A percentile compares a stretch with the other conserved stretches of the same genome.
Evolutionary conservation across 2,329 filamentous ascomycete genomes (phyloP).

Genomic region (Epichloe bromicola): DNA sequence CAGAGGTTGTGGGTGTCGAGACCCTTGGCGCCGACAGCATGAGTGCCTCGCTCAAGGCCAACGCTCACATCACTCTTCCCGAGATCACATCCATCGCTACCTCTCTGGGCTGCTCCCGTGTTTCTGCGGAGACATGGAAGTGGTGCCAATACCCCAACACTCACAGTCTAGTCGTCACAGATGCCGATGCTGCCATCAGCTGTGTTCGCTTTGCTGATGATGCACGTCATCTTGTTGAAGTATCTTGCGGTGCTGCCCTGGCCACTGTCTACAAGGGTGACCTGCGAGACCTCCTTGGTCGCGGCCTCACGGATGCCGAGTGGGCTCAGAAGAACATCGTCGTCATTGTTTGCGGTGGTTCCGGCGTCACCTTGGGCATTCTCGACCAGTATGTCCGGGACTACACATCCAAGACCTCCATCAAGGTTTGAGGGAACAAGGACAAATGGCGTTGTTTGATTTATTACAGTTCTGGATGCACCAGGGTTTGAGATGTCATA

Average conservation of each 20-base stretch:
- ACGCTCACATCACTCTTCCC: slow-evolving; percentile 47
- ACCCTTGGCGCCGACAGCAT: slow-evolving; percentile 63
- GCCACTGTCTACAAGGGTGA: slow-evolving; percentile 52
- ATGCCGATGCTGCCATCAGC: slow-evolving; percentile 64
- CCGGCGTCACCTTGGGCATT: slow-evolving; percentile 49
- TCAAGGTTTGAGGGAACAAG: slow-evolving; percentile 14
- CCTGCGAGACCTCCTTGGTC: slow-evolving; percentile 47
- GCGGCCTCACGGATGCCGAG: slow-evolving; percentile 38
- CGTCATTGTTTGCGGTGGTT: slow-evolving; percentile 73
- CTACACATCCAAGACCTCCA: slow-evolving; percentile 23
- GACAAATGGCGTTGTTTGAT: slow-evolving; percentile 1
- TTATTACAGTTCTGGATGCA: not conserved
- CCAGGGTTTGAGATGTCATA: slow-evolving; percentile 1
- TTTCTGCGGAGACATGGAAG: slow-evolving; percentile 54
- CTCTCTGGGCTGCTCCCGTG: slow-evolving; percentile 59
- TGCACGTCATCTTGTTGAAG: slow-evolving; percentile 68
- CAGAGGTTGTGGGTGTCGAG: slow-evolving; percentile 58
- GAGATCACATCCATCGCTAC: slow-evolving; percentile 66
- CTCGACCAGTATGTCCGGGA: slow-evolving; percentile 43
- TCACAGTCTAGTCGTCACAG: slow-evolving; percentile 24
- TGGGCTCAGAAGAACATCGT: slow-evolving; percentile 61
- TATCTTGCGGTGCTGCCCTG: slow-evolving; percentile 71
- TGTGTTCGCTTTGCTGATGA: slow-evolving; percentile 70
- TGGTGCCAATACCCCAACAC: slow-evolving; percentile 37
- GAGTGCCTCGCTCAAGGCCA: slow-evolving; percentile 43